Evolutionary conservation across 768 basidiomycete genomes (phyloP).

Genomic region (Pholiota conissans): DNA sequence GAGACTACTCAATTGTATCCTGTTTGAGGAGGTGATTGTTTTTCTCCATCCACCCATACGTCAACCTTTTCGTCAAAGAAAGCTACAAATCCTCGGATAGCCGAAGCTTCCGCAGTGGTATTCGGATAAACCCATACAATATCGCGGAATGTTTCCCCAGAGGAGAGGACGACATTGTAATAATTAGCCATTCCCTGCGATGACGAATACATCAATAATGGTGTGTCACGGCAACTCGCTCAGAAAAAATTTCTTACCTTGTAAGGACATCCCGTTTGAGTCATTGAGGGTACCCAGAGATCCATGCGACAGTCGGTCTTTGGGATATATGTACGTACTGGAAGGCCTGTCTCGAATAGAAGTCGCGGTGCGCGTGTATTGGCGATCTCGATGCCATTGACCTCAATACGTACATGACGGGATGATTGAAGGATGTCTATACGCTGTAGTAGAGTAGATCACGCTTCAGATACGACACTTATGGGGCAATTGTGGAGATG

Average conservation of each 20-base stretch:
- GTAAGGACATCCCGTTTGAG: conserved; percentile 58
- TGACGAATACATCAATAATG: not conserved
- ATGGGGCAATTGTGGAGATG: not conserved
- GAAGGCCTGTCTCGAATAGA: conserved; percentile 58
- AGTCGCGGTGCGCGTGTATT: conserved; percentile 55
- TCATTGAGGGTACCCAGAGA: conserved; percentile 45
- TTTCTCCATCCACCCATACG: conserved; percentile 60
- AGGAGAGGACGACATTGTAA: conserved; percentile 48
- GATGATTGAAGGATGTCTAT: conserved; percentile 63
- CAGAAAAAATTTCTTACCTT: conserved; percentile 56
- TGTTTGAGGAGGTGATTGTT: conserved; percentile 33
- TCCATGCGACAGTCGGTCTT: conserved; percentile 54
- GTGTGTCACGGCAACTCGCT: not conserved
- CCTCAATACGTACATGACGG: conserved; percentile 57
- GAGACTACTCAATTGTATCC: not conserved
- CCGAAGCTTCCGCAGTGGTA: conserved; percentile 49
- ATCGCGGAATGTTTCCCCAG: conserved; percentile 43
- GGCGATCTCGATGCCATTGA: conserved; percentile 63
- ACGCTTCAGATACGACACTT: not conserved
- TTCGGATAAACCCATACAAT: conserved; percentile 67
- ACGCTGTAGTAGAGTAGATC: conserved; percentile 36
- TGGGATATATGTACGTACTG: conserved; percentile 61
- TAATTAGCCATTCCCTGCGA: conserved; percentile 59
- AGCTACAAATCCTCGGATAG: conserved; percentile 50
- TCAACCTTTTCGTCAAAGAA: conserved; percentile 73